phyloP scores from a whole-genome alignment of 371 early-diverging fungal genomes.

The Actinomucor elegans region DNA sequence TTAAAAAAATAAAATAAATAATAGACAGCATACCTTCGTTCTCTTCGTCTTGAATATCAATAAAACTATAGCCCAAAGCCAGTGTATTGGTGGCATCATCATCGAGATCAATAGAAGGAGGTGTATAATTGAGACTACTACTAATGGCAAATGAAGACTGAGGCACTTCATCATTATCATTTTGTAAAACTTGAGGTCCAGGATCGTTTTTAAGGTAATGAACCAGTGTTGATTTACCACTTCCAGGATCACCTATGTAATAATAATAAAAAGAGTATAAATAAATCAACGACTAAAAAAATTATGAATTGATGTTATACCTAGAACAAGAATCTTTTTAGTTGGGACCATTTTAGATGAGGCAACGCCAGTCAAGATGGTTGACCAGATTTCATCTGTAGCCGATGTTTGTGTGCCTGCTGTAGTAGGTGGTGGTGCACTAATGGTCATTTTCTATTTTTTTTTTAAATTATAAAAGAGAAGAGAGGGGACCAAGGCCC shows the following conservation, averaged over 20 bases:
- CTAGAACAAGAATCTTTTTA: conserved; percentile 71
- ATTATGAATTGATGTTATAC: too few relatives aligned
- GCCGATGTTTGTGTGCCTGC: conserved; percentile 19
- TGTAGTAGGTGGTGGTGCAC: conserved; percentile 1
- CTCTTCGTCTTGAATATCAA: conserved; percentile 86
- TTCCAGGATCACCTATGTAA: conserved; percentile 71
- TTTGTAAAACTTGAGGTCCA: conserved; percentile 43
- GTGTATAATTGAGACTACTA: conserved; percentile 38
- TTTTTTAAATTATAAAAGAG: too few relatives aligned
- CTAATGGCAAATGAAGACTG: conserved; percentile 40
- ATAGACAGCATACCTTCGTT: conserved; percentile 59
- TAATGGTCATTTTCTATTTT: conserved; percentile 19
- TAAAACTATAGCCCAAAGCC: conserved; percentile 80
- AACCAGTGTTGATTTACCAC: conserved; percentile 76
- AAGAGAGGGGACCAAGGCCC: too few relatives aligned
- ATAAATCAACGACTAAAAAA: too few relatives aligned
- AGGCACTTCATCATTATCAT: conserved; percentile 40
- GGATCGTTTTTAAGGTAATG: conserved; percentile 68
- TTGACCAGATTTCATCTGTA: conserved; percentile 72
- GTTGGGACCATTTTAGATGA: conserved; percentile 68
- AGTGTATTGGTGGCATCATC: conserved; percentile 71
- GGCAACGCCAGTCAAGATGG: conserved; percentile 70
- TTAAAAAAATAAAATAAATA: neutral
- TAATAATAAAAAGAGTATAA: conserved; percentile 2
- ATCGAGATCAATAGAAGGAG: conserved; percentile 53